These are phyloP conservation scores for Tulasnella sp. DNA, from an alignment of 768 basidiomycete genomes.

Conservation along the genomic window DNA sequence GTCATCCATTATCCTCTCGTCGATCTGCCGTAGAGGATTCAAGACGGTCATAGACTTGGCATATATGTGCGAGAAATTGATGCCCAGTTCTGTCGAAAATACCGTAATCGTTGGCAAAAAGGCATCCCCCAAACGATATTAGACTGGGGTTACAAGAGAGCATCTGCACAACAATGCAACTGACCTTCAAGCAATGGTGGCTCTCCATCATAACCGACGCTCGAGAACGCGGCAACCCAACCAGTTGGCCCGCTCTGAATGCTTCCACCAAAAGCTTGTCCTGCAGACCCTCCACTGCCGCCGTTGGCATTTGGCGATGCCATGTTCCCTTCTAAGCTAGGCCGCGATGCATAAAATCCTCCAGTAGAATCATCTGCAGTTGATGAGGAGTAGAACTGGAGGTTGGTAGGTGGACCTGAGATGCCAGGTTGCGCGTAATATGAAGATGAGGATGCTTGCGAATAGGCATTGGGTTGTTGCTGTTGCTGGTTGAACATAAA, in stretches of 20 bases:
- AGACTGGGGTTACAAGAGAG: neutral
- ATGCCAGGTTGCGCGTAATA: slow-evolving; percentile 12
- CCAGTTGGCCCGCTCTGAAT: slow-evolving; percentile 50
- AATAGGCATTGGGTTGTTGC: neutral
- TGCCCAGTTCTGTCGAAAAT: slow-evolving; percentile 67
- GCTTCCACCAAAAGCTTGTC: slow-evolving; percentile 50
- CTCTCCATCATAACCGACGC: slow-evolving; percentile 91
- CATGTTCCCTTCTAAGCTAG: slow-evolving; percentile 56
- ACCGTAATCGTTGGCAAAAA: neutral
- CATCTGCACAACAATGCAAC: neutral
- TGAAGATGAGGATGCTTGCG: slow-evolving; percentile 4
- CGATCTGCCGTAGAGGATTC: slow-evolving; percentile 74
- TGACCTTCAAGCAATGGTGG: slow-evolving; percentile 88
- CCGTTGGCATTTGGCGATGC: slow-evolving; percentile 49
- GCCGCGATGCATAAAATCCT: slow-evolving; percentile 15
- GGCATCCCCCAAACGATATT: neutral
- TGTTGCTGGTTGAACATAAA: slow-evolving; percentile 17
- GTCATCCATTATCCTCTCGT: slow-evolving; percentile 97
- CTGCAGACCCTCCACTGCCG: slow-evolving; percentile 33
- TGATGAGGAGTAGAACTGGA: slow-evolving; percentile 20
- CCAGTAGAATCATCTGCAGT: neutral
- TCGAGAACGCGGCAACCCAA: slow-evolving; percentile 96
- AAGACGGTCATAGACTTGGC: slow-evolving; percentile 91
- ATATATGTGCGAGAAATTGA: slow-evolving; percentile 94
- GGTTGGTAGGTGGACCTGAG: slow-evolving; percentile 1